Conservation (phyloP, 2,329 filamentous ascomycete species). For the Penicillium sp. region DNA sequence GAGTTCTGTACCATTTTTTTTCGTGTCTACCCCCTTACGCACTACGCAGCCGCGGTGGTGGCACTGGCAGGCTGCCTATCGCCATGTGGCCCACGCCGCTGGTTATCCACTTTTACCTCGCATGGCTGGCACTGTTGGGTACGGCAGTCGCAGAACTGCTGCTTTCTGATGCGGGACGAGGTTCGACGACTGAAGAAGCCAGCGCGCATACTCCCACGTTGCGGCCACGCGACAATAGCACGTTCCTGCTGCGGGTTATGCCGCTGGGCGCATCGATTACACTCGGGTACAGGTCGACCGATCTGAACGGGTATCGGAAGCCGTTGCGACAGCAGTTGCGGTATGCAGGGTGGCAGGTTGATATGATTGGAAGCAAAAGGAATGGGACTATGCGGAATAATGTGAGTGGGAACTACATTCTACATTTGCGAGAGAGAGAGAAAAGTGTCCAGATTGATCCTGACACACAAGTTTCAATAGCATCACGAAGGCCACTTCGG, state of each 20-base stretch:
- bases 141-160: neutral
- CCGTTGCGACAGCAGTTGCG: conserved; percentile 39
- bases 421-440: too few species aligned
- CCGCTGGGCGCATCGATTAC: conserved; percentile 45
- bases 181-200: neutral
- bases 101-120: conserved; percentile 5
- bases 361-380: conserved; percentile 30
- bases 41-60: neutral
- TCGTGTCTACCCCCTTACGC: neutral
- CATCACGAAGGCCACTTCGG: conserved; percentile 31
- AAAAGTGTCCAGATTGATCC: neutral
- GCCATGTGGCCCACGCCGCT: conserved; percentile 6
- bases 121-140: conserved; percentile 3
- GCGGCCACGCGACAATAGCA: conserved; percentile 6
- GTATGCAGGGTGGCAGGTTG: conserved; percentile 29
- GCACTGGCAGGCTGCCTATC: neutral
- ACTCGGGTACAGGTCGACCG: conserved; percentile 32
- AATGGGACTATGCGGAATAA: conserved; percentile 32
- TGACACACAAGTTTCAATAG: conserved; percentile 11
- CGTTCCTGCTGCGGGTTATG: conserved; percentile 17
- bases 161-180: neutral
- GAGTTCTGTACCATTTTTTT: neutral
- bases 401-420: conserved; percentile 12
- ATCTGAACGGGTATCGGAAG: conserved; percentile 46
- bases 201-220: neutral